These are phyloP conservation scores for Ustilago hordei DNA, from an alignment of 1,284 basidiomycete genomes.

Conservation along the genomic window DNA sequence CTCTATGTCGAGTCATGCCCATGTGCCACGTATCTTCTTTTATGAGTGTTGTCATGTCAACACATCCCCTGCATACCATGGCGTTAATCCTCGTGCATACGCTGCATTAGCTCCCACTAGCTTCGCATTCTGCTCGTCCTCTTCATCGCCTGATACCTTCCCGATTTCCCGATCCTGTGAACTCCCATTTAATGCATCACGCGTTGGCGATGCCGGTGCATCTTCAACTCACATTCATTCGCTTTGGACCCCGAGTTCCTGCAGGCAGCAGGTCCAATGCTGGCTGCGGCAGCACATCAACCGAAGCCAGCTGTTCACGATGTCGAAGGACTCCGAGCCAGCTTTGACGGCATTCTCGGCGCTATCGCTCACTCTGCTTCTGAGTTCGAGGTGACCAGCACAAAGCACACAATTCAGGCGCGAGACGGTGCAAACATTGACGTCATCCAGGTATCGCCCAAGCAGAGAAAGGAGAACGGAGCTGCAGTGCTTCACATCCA, in stretches of 20 bases:
- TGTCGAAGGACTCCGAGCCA: slow-evolving; percentile 12
- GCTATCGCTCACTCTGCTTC: background rate
- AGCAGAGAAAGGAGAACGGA: slow-evolving; percentile 17
- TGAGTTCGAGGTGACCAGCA: slow-evolving; percentile 13
- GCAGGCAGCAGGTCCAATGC: slow-evolving; percentile 20
- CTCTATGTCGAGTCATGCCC: too few relatives aligned
- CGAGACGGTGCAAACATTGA: slow-evolving; percentile 30
- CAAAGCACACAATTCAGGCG: slow-evolving; percentile 27
- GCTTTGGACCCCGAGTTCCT: slow-evolving; percentile 20
- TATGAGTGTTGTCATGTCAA: too few relatives aligned
- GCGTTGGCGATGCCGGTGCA: too few relatives aligned
- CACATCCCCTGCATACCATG: too few relatives aligned
- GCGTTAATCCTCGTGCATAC: too few relatives aligned
- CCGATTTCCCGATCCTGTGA: too few relatives aligned
- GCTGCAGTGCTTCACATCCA: slow-evolving; percentile 30
- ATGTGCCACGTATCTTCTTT: too few relatives aligned
- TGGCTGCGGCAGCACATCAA: slow-evolving; percentile 13
- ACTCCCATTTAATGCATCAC: too few relatives aligned
- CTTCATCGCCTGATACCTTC: too few relatives aligned
- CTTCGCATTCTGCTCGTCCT: too few relatives aligned
- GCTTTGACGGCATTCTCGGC: background rate
- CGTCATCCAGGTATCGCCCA: slow-evolving; percentile 26
- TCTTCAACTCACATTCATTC: slow-evolving; percentile 26
- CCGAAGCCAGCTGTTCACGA: slow-evolving; percentile 16
- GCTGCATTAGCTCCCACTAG: too few relatives aligned